Conservation (phyloP, 83 land plant genomes). For the Picea abies region DNA sequence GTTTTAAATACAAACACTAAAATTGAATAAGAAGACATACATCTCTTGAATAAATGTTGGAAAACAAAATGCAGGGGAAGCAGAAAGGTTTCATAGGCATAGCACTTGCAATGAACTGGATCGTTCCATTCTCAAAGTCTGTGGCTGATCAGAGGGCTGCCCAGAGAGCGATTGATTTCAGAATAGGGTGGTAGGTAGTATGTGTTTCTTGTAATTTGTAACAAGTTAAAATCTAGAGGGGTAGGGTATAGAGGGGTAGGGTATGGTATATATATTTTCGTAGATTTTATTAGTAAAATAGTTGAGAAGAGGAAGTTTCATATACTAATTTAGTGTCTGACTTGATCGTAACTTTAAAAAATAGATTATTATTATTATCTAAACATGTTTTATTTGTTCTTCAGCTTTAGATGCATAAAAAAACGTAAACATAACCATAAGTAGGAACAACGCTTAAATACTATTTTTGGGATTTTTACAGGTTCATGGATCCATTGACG, state of each 20-base stretch:
- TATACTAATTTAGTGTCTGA: too few species aligned
- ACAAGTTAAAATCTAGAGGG: too few species aligned
- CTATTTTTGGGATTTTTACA: background rate
- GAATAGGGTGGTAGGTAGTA: slow-evolving; percentile 31
- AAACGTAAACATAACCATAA: too few species aligned
- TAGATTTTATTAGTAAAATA: too few species aligned
- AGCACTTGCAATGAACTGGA: slow-evolving; percentile 17
- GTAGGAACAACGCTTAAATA: too few species aligned
- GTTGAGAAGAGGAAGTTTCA: too few species aligned
- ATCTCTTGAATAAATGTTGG: background rate
- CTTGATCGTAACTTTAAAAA: too few species aligned
- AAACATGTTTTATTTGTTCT: slow-evolving; percentile 15
- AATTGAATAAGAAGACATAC: too few species aligned
- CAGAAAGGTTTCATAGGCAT: slow-evolving; percentile 40
- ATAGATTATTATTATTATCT: too few species aligned
- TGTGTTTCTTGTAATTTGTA: background rate
- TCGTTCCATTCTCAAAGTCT: slow-evolving; percentile 26
- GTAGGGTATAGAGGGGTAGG: too few species aligned
- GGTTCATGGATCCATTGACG: slow-evolving; percentile 57
- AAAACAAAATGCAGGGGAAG: slow-evolving; percentile 22
- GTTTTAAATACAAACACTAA: background rate
- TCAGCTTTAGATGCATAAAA: background rate
- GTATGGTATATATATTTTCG: too few species aligned
- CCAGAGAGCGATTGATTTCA: slow-evolving; percentile 32
- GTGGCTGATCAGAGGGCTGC: slow-evolving; percentile 22